Evolutionary conservation across 257 asterid genomes (phyloP).

Genomic region (Jacaranda copaia): DNA sequence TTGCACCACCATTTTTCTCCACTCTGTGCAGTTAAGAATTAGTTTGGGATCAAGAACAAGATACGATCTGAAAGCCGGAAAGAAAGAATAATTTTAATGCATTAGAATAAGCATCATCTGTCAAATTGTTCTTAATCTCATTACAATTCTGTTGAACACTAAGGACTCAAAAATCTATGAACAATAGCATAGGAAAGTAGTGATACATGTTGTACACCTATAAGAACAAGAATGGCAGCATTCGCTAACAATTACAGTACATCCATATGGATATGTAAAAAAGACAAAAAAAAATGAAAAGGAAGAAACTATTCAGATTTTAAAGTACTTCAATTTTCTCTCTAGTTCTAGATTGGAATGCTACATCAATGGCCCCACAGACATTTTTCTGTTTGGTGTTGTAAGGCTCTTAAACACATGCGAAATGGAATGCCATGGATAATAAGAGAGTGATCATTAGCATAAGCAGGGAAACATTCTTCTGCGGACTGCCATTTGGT

Average conservation of each 20-base stretch:
- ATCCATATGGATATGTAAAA: constrained; percentile 11
- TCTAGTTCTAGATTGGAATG: neutral
- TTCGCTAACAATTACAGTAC: constrained; percentile 32
- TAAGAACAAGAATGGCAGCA: constrained; percentile 27
- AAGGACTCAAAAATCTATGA: constrained; percentile 45
- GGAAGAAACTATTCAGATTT: neutral
- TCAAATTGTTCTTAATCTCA: constrained; percentile 30
- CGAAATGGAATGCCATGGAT: constrained; percentile 50
- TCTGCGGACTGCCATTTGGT: constrained; percentile 64
- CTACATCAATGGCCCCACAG: constrained; percentile 20
- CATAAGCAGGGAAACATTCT: constrained; percentile 47
- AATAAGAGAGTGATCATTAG: constrained; percentile 51
- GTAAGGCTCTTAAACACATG: constrained; percentile 45
- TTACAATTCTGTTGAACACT: constrained; percentile 30
- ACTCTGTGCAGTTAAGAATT: too few species aligned
- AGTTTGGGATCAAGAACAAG: neutral
- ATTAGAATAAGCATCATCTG: constrained; percentile 5
- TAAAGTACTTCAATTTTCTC: constrained; percentile 14
- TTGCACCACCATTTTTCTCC: neutral
- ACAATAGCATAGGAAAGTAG: constrained; percentile 36
- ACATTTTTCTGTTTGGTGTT: constrained; percentile 21
- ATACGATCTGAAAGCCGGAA: neutral
- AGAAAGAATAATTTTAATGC: constrained; percentile 14
- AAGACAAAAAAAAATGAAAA: neutral
- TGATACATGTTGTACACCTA: constrained; percentile 20